Percentiles rank a stretch among this genome's conserved stretches.
Evolutionary conservation across 805 yeast species (phyloP).

Genomic region (Zygosaccharomyces bailii): DNA sequence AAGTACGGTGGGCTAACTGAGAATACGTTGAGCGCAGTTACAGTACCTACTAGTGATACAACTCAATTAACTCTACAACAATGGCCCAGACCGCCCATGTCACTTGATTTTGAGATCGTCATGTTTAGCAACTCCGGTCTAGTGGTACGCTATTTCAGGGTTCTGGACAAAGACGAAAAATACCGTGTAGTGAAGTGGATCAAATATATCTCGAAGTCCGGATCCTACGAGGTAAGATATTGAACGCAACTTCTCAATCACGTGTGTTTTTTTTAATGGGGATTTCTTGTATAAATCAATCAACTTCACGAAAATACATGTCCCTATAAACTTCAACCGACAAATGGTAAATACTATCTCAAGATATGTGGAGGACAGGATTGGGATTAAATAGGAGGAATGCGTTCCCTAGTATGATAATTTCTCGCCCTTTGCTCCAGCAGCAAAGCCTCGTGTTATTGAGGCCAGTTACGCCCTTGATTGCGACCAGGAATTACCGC

Average conservation of each 20-base stretch:
- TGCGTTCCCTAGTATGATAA: background rate
- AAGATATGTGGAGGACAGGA: conserved; percentile 5
- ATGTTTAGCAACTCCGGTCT: conserved; percentile 79
- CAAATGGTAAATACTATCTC: background rate
- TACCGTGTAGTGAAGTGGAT: conserved; percentile 86
- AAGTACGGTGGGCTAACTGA: conserved; percentile 68
- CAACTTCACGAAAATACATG: background rate
- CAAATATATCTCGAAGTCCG: conserved; percentile 69
- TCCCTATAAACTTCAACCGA: background rate
- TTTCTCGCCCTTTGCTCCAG: background rate
- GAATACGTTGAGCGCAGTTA: conserved; percentile 54
- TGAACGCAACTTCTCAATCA: conserved; percentile 26
- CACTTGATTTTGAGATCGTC: conserved; percentile 61
- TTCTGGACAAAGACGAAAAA: conserved; percentile 50
- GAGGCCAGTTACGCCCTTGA: background rate
- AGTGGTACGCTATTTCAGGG: conserved; percentile 65
- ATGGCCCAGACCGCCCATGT: conserved; percentile 77
- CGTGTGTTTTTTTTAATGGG: background rate
- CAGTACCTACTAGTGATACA: conserved; percentile 37
- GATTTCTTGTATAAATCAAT: background rate
- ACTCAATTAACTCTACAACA: conserved; percentile 27
- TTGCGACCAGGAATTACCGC: background rate
- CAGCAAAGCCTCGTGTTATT: background rate
- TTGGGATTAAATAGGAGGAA: background rate
- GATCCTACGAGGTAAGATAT: conserved; percentile 76